phyloP scores from a whole-genome alignment of 2,329 filamentous ascomycete genomes.

The Venturia pyrina region DNA sequence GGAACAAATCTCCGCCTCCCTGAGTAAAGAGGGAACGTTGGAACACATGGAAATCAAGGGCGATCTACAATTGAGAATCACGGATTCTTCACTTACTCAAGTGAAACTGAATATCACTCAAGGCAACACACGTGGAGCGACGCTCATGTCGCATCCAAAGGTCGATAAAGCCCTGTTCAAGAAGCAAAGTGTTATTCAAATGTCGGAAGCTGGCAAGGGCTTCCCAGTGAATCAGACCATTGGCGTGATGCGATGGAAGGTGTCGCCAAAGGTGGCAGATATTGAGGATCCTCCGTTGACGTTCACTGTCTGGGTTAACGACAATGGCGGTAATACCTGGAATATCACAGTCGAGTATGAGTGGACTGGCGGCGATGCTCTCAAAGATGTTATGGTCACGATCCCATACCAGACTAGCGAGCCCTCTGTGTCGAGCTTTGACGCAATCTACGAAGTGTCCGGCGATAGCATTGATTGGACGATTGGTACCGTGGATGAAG shows the following conservation, averaged over 20 bases:
- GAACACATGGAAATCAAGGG: conserved; percentile 84
- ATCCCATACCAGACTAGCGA: conserved; percentile 83
- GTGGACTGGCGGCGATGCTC: conserved; percentile 64
- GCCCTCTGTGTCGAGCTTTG: conserved; percentile 82
- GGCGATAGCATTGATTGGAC: conserved; percentile 92
- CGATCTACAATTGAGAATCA: conserved; percentile 82
- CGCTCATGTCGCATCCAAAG: conserved; percentile 93
- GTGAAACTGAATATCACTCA: conserved; percentile 75
- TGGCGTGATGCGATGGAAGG: conserved; percentile 86
- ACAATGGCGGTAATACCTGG: conserved; percentile 67
- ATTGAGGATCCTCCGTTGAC: conserved; percentile 77
- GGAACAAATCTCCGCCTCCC: conserved; percentile 80
- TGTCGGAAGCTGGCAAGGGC: conserved; percentile 76
- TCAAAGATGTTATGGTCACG: conserved; percentile 76
- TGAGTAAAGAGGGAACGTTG: conserved; percentile 78
- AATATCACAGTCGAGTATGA: conserved; percentile 96
- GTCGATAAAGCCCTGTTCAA: conserved; percentile 86
- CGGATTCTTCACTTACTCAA: conserved; percentile 81
- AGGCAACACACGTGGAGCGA: conserved; percentile 68
- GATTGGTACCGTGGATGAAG: conserved; percentile 74
- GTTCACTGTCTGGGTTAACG: conserved; percentile 97
- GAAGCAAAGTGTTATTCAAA: conserved; percentile 72
- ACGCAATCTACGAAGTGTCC: conserved; percentile 86
- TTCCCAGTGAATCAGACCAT: conserved; percentile 94
- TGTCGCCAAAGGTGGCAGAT: conserved; percentile 71